These are phyloP conservation scores for Westerdykella aurantiaca DNA, from an alignment of 2,329 filamentous ascomycete species.

Conservation along the genomic window DNA sequence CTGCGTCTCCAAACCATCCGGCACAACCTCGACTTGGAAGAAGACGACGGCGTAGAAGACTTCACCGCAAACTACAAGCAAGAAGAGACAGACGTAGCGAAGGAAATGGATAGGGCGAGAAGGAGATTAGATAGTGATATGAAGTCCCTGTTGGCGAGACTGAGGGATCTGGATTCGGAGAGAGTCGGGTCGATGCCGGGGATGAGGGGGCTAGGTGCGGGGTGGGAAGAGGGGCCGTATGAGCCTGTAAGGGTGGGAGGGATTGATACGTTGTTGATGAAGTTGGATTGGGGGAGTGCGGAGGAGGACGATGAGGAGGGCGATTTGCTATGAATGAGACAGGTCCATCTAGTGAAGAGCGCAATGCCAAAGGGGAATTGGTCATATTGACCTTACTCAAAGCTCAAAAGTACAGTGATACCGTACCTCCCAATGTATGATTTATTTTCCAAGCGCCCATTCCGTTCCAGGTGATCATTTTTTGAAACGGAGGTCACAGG, in stretches of 20 bases:
- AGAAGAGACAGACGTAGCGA: constrained; percentile 65
- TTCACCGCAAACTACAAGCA: constrained; percentile 47
- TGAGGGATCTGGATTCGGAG: constrained; percentile 56
- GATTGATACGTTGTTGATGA: constrained; percentile 83
- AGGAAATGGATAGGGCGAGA: constrained; percentile 60
- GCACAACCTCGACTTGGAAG: constrained; percentile 71
- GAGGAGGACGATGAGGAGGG: constrained; percentile 25
- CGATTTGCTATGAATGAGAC: neutral
- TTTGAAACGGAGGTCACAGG: too few relatives aligned
- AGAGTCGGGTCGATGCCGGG: constrained; percentile 26
- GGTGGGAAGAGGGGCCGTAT: constrained; percentile 49
- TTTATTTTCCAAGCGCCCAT: too few relatives aligned
- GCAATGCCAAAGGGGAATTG: neutral
- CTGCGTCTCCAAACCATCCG: constrained; percentile 71
- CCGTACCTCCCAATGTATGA: too few relatives aligned
- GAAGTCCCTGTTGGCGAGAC: constrained; percentile 52
- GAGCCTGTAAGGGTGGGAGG: constrained; percentile 68
- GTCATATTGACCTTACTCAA: neutral
- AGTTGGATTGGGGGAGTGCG: constrained; percentile 61
- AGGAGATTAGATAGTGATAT: constrained; percentile 61
- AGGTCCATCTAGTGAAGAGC: neutral
- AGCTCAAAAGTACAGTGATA: neutral
- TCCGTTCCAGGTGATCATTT: too few relatives aligned
- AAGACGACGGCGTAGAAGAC: constrained; percentile 72
- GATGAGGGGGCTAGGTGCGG: constrained; percentile 5